These are phyloP conservation scores for Spathaspora jeffriesii DNA, from an alignment of 1,139 yeast species.

Conservation along the genomic window DNA sequence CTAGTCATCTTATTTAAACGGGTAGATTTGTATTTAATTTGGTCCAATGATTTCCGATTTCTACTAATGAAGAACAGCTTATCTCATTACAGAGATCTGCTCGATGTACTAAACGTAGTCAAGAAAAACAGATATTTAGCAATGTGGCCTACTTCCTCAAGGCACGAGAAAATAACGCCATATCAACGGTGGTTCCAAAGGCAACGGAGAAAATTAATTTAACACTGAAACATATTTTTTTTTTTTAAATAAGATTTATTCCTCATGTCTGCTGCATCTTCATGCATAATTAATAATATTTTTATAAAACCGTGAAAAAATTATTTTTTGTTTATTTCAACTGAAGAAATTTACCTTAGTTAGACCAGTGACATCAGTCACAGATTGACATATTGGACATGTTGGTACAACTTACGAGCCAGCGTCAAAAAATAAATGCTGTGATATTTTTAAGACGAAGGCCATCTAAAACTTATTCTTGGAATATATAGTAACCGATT, in stretches of 20 bases:
- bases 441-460: background rate
- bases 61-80: too few relatives aligned
- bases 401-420: background rate
- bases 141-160: background rate
- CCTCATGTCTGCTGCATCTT: background rate
- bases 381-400: background rate
- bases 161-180: background rate
- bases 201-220: background rate
- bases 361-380: background rate
- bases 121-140: background rate
- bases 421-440: background rate
- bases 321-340: background rate
- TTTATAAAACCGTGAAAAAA: conserved; percentile 1
- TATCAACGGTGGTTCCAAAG: background rate
- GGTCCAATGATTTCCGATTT: too few relatives aligned
- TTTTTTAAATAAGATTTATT: background rate
- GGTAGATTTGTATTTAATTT: too few relatives aligned
- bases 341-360: background rate
- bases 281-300: background rate
- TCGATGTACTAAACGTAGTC: background rate
- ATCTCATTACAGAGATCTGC: too few relatives aligned
- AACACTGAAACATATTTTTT: background rate
- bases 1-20: too few relatives aligned
- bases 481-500: background rate
- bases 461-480: background rate